Base-by-base conservation (phyloP, 2,329 filamentous ascomycete genomes). In the Fusarium sp. region DNA sequence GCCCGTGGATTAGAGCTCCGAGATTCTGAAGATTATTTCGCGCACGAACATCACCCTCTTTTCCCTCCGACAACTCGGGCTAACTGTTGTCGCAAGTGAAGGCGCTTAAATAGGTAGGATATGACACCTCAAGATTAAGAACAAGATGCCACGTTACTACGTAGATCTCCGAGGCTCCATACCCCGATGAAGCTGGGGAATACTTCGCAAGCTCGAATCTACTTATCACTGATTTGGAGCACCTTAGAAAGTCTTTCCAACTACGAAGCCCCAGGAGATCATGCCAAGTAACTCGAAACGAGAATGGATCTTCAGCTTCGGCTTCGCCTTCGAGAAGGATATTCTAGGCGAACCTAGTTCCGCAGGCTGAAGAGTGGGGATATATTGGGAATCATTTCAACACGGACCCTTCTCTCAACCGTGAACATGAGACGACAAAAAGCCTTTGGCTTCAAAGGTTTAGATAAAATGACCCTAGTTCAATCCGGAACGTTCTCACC, bases 1-100 rank as follows among this genome's bases (percentile, higher is more conserved):
- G 33, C 66, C 66, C 53, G 40, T 61, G 51, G 67, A 19, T 41
- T 33, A 52, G 30, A 35, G 46, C 63, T 59, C 55, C 56, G 62
- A 45, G 45, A 46, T 52, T 55, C 51, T 69, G 66, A 62, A 68
- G 28, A 22, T 10, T 20, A 9, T 33, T 6, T n/a, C 4, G 10
- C 30, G 20, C 17, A 46, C 24, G 3, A 20, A 22, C 30, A 28
- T 15, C 15, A 35, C 22, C 17, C 7, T 17, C 33, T n/a, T 17
- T 37, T 10, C 17, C 8, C 15, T 8, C 33, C 15, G 7, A 35
- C 15, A 15, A 35, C 7, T 17, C 15, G 15, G 15, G 15, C 7
- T n/a, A 35, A 17, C 15, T 35, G 15, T 17, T 7, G 7, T 17
- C 7, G 33, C 14, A 35, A 35, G 33, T 17, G 15, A 35, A n/a